Conservation (phyloP, 768 basidiomycete species). For the Leccinellum luteum region DNA sequence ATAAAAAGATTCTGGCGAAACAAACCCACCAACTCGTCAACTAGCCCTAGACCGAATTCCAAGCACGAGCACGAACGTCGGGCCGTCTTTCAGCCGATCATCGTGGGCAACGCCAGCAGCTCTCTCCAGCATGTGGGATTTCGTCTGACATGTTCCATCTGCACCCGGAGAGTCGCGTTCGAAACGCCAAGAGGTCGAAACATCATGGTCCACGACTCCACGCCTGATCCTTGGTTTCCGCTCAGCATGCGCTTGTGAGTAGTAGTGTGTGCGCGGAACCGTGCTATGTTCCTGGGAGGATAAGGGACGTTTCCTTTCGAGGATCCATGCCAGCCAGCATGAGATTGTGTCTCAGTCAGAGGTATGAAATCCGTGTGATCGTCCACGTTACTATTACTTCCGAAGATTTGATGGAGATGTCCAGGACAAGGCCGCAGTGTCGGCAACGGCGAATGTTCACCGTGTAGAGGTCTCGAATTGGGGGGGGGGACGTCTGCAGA, state of each 20-base stretch:
- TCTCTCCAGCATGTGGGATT: neutral
- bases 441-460: neutral
- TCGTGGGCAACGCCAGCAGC: neutral
- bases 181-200: neutral
- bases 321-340: neutral
- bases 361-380: slow-evolving; percentile 1
- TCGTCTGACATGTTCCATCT: neutral
- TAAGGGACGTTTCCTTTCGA: neutral
- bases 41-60: neutral
- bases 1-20: neutral
- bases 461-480: neutral
- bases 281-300: neutral
- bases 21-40: neutral
- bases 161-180: neutral
- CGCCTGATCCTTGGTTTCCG: neutral
- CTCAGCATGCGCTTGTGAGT: neutral
- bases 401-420: neutral
- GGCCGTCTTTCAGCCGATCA: neutral
- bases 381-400: neutral
- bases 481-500: no score
- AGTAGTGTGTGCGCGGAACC: neutral
- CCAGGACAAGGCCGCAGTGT: neutral
- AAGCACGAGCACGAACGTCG: neutral
- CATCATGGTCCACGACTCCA: neutral
- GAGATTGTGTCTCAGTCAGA: slow-evolving; percentile 8